A percentile compares a stretch with the other conserved stretches of the same genome.
phyloP scores from a whole-genome alignment of 805 yeast genomes.

The Candida chilensis region DNA sequence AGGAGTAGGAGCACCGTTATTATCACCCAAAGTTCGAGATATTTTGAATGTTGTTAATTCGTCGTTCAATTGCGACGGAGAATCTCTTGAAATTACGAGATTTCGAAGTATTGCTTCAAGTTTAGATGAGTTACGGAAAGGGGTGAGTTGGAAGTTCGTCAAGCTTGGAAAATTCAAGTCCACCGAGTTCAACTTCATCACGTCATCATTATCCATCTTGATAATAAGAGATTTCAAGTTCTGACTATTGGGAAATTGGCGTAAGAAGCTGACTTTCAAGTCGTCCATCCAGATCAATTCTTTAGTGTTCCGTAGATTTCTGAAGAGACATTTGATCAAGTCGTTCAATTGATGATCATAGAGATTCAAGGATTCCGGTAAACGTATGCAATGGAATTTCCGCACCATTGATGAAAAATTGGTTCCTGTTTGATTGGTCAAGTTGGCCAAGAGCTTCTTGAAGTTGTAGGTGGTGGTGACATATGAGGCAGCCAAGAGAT shows the following conservation, averaged over 20 bases:
- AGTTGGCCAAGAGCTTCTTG: conserved; percentile 18
- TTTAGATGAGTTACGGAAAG: conserved; percentile 17
- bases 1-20: too few relatives aligned
- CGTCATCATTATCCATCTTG: too few relatives aligned
- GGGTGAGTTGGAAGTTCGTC: conserved; percentile 19
- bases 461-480: conserved; percentile 29
- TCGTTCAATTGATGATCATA: conserved; percentile 20
- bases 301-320: conserved; percentile 10
- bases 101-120: too few relatives aligned
- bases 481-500: conserved; percentile 12
- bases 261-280: too few relatives aligned
- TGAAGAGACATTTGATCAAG: conserved; percentile 16
- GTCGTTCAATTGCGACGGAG: too few relatives aligned
- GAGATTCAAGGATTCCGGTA: conserved; percentile 33
- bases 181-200: conserved; percentile 4
- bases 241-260: too few relatives aligned
- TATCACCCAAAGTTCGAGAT: too few relatives aligned
- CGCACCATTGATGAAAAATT: conserved; percentile 7
- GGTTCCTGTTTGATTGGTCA: conserved; percentile 3
- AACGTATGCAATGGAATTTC: conserved; percentile 18
- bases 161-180: conserved; percentile 16
- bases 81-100: too few relatives aligned
- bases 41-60: too few relatives aligned
- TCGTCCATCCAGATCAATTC: conserved; percentile 23
- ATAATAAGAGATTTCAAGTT: too few relatives aligned